Evolutionary conservation across 768 basidiomycete species (phyloP).

Genomic region (Lentinula sp.): DNA sequence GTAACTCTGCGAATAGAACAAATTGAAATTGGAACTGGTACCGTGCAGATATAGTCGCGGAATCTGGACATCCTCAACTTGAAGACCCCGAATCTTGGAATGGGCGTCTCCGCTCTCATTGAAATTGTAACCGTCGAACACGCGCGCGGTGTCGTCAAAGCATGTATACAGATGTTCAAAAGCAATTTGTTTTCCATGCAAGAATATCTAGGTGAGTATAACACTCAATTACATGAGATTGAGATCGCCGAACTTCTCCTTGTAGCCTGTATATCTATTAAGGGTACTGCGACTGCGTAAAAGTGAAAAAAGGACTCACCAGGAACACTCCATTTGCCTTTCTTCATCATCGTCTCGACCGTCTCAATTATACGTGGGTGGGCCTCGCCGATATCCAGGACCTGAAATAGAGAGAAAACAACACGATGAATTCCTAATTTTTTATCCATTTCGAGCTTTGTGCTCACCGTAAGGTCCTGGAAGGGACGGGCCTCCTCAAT

Average conservation of each 20-base stretch:
- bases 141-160: no score
- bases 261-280: background rate
- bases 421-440: background rate
- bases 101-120: no score
- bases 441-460: background rate
- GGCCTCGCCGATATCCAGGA: slow-evolving; percentile 85
- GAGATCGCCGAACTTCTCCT: slow-evolving; percentile 10
- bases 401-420: slow-evolving; percentile 33
- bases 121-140: no score
- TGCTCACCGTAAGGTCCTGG: slow-evolving; percentile 87
- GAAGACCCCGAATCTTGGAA: no score
- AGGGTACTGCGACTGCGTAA: background rate
- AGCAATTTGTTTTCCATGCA: background rate
- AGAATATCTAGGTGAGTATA: background rate
- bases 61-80: no score
- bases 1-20: no score
- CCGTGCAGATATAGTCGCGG: no score
- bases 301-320: slow-evolving; percentile 39
- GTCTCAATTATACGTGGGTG: slow-evolving; percentile 89
- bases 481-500: slow-evolving; percentile 97
- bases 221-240: slow-evolving; percentile 7
- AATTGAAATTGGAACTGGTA: no score
- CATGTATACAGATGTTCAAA: background rate
- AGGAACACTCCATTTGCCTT: slow-evolving; percentile 98
- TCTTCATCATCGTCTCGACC: slow-evolving; percentile 92